phyloP scores from a whole-genome alignment of 371 early-diverging fungal genomes.

The Cladochytrium tenue region DNA sequence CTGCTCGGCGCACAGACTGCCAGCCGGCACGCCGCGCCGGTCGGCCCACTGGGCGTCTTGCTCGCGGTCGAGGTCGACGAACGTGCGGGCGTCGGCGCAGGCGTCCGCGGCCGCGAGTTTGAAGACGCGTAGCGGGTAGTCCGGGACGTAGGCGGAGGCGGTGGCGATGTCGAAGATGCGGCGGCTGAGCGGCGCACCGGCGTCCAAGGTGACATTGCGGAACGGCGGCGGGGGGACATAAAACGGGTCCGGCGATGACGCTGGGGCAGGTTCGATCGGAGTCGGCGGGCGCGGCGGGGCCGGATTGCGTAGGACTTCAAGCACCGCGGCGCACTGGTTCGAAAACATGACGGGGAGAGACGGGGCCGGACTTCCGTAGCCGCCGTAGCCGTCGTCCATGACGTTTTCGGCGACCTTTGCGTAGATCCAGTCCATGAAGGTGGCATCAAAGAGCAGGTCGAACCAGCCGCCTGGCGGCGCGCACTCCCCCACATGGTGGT shows the following conservation, averaged over 20 bases:
- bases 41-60: not conserved
- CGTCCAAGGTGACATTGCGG: no score
- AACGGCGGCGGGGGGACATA: no score
- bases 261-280: not conserved
- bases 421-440: not conserved
- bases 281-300: not conserved
- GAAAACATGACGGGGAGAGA: not conserved
- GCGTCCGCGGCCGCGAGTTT: not conserved
- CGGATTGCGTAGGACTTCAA: not conserved
- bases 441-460: not conserved
- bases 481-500: not conserved
- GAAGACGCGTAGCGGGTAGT: not conserved
- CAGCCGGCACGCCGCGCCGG: not conserved
- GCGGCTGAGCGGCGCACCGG: not conserved
- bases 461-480: not conserved
- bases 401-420: not conserved
- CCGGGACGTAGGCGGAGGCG: not conserved
- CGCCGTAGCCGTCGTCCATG: not conserved
- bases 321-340: not conserved
- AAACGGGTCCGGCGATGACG: not conserved
- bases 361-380: not conserved
- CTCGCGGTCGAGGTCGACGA: not conserved
- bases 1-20: not conserved
- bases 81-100: no score
- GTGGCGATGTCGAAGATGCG: not conserved